These are phyloP conservation scores for Globisporangium nodosum DNA, from an alignment of 352 stramenopile species.

Conservation along the genomic window DNA sequence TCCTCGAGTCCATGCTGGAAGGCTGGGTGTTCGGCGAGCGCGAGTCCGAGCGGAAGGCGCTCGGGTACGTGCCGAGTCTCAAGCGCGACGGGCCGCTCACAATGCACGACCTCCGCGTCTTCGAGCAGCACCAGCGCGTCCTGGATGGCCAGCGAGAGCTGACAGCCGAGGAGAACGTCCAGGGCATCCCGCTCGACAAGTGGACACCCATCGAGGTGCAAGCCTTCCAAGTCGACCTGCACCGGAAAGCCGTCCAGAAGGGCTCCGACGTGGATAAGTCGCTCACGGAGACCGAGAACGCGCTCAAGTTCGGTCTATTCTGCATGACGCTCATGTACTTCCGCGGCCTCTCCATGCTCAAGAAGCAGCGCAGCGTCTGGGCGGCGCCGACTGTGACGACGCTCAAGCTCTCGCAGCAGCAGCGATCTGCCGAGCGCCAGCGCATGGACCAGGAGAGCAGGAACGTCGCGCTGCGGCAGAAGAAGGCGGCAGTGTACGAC, in stretches of 20 bases:
- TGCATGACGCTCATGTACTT: slow-evolving; percentile 97
- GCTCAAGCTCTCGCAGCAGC: slow-evolving; percentile 15
- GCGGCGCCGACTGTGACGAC: slow-evolving; percentile 23
- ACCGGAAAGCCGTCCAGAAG: slow-evolving; percentile 65
- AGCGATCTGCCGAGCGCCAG: slow-evolving; percentile 26
- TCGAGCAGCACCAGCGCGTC: slow-evolving; percentile 48
- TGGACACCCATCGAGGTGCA: slow-evolving; percentile 71
- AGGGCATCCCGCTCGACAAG: slow-evolving; percentile 57
- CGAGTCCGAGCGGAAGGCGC: slow-evolving; percentile 60
- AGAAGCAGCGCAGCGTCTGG: slow-evolving; percentile 81
- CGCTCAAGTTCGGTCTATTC: slow-evolving; percentile 95
- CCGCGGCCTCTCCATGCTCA: slow-evolving; percentile 82
- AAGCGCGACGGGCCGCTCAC: slow-evolving; percentile 74
- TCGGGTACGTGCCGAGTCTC: slow-evolving; percentile 82
- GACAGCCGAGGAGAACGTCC: slow-evolving; percentile 28
- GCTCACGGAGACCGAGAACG: slow-evolving; percentile 86
- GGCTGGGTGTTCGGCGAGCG: slow-evolving; percentile 95
- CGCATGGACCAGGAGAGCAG: slow-evolving; percentile 47
- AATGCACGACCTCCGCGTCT: slow-evolving; percentile 56
- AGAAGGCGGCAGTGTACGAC: slow-evolving; percentile 37
- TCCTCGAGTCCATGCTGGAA: slow-evolving; percentile 95
- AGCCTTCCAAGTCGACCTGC: slow-evolving; percentile 38
- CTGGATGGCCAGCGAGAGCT: slow-evolving; percentile 28
- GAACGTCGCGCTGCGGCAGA: slow-evolving; percentile 33
- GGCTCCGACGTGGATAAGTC: slow-evolving; percentile 57